Evolutionary conservation across 768 basidiomycete species (phyloP).

Genomic region (Hericium coralloides): DNA sequence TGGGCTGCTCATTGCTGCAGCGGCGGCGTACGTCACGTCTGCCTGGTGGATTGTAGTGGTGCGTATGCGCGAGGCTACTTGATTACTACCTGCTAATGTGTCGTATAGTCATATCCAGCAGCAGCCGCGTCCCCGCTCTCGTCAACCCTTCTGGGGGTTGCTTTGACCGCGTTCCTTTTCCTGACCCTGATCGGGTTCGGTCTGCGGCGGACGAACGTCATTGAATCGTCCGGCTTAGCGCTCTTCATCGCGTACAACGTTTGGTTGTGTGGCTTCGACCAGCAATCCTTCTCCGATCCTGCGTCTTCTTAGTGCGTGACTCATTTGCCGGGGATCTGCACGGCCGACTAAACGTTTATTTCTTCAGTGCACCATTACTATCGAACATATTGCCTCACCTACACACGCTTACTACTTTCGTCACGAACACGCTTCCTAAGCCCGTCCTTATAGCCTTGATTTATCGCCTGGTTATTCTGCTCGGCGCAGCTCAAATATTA

Average conservation of each 20-base stretch:
- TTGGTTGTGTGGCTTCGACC: slow-evolving; percentile 82
- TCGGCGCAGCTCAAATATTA: slow-evolving; percentile 73
- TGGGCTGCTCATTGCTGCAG: slow-evolving; percentile 63
- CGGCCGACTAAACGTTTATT: slow-evolving; percentile 3
- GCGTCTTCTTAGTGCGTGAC: slow-evolving; percentile 64
- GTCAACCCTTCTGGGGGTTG: slow-evolving; percentile 82
- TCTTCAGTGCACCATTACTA: slow-evolving; percentile 56
- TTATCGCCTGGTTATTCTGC: slow-evolving; percentile 74
- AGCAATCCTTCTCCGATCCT: slow-evolving; percentile 61
- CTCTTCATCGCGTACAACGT: slow-evolving; percentile 86
- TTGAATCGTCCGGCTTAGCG: slow-evolving; percentile 83
- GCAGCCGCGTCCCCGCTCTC: slow-evolving; percentile 80
- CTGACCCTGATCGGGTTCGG: slow-evolving; percentile 88
- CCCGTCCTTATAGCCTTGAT: slow-evolving; percentile 72
- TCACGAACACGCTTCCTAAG: slow-evolving; percentile 79
- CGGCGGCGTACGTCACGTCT: slow-evolving; percentile 70
- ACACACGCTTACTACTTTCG: slow-evolving; percentile 70
- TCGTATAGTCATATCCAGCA: slow-evolving; percentile 62
- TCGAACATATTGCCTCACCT: slow-evolving; percentile 77
- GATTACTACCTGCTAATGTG: not conserved
- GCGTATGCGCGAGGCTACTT: slow-evolving; percentile 22
- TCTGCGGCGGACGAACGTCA: slow-evolving; percentile 81
- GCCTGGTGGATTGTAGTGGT: slow-evolving; percentile 85
- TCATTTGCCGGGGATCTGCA: not conserved
- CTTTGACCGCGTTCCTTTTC: slow-evolving; percentile 83